Percentiles rank a stretch among this genome's conserved stretches.
These are phyloP conservation scores for sunflower (Helianthus annuus) DNA, from an alignment of 129 eudicot species.

Conservation along the genomic window HanXRQr2.0-SUNRISE NC_035448.2:43500001-43500500, in stretches of 20 bases:
- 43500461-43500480: slow-evolving; percentile 42
- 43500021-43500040: too few relatives aligned
- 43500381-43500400: slow-evolving; percentile 91
- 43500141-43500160: too few relatives aligned
- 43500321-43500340: not conserved
- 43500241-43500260: slow-evolving; percentile 74
- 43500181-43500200: slow-evolving; percentile 40
- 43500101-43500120: too few relatives aligned
- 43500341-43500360: not conserved
- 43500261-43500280: slow-evolving; percentile 81
- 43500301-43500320: slow-evolving; percentile 6
- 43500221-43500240: slow-evolving; percentile 45
- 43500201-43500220: slow-evolving; percentile 58
- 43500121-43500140: too few relatives aligned
- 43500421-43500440: slow-evolving; percentile 68
- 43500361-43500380: slow-evolving; percentile 80
- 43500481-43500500: slow-evolving; percentile 69
- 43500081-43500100: too few relatives aligned
- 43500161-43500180: too few relatives aligned
- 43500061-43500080: too few relatives aligned
- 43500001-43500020: too few relatives aligned
- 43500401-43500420: slow-evolving; percentile 81
- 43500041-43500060: too few relatives aligned
- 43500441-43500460: slow-evolving; percentile 42
- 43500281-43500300: slow-evolving; percentile 66